Evolutionary conservation across 176 grass and related monocot genomes (phyloP).

Genomic region (Poa pratensis): DNA sequence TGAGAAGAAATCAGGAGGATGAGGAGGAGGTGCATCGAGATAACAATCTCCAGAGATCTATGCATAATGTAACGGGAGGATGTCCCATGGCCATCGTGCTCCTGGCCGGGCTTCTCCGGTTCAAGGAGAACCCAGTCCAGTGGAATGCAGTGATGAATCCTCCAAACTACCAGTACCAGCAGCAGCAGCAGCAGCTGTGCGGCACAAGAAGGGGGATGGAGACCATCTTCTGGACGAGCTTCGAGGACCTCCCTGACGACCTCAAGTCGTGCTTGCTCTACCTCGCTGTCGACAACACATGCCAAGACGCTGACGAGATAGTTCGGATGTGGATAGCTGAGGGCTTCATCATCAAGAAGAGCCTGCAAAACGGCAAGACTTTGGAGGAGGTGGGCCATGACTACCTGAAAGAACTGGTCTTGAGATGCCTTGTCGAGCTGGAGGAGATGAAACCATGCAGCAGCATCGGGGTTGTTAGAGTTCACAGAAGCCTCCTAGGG

Average conservation of each 20-base stretch:
- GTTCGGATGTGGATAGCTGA: constrained; percentile 26
- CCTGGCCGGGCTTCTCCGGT: constrained; percentile 29
- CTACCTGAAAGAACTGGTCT: constrained; percentile 21
- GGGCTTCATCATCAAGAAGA: constrained; percentile 32
- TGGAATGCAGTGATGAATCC: constrained; percentile 14
- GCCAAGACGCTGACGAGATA: neutral
- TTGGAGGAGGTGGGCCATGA: constrained; percentile 23
- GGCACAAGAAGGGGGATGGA: constrained; percentile 1
- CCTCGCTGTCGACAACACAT: neutral
- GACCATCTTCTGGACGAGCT: constrained; percentile 28
- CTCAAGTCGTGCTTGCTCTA: constrained; percentile 38
- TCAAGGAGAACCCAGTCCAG: constrained; percentile 27
- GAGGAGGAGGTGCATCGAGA: neutral
- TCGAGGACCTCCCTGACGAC: constrained; percentile 30
- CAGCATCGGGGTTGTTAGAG: neutral
- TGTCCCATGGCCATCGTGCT: constrained; percentile 35
- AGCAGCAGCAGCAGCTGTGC: constrained; percentile 2
- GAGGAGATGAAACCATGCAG: neutral
- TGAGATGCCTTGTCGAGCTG: constrained; percentile 20
- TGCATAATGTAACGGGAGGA: constrained; percentile 24
- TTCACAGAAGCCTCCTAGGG: constrained; percentile 20
- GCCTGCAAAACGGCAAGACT: neutral
- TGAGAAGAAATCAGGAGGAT: neutral
- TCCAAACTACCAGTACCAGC: neutral
- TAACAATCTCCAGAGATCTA: neutral